Base-by-base conservation (phyloP, 192 early-diverging fungal species). In the Umbelopsis ramanniana region DNA sequence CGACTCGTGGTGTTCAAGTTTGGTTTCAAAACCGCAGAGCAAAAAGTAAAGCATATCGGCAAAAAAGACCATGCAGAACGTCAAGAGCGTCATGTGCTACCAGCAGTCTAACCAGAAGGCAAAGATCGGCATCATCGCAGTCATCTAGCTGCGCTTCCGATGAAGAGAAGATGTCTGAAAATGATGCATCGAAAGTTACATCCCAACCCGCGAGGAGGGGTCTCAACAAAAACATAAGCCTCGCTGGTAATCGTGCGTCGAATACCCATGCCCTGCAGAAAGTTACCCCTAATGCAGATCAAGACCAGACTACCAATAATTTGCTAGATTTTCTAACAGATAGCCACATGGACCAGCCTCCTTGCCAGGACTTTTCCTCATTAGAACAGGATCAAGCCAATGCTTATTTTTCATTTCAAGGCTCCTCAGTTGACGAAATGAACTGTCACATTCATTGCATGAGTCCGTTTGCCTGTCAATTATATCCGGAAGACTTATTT, bases 21-120 rank as follows among this genome's bases (percentile, higher is more conserved):
- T 63, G 57, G 57, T 63, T 63, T 37, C 57, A 63, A 63, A 63
- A 63, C 17, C 57, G 57, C 17, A 63, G 57, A 37, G 57, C 57
- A 2, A 63, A 63, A 37, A 63, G 57, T 17, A 63, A 63, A 37
- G 12, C 26, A 7, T 11, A 8, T 4, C 33, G 26, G 5, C 57
- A 63, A 14, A 26, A 17, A 63, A 63, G 48, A 17, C 33, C 26
- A 19, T 29, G 5, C 7, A 3, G 12, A 19, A 29, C 29, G 7
- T 11, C 29, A 4, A 33, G n/a, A 63, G 33, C 29, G 5, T 37
- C 26, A 15, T 37, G 57, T 15, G 2, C 8, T 1, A 12, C 40
- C 0, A 43, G 6, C 40, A 35, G n/a, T 4, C 26, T 63, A 5
- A 14, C 57, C 33, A 63, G 33, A 37, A 63, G 57, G 37, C 24